phyloP scores from a whole-genome alignment of 306 rosid species.

The Cercis canadensis region DNA sequence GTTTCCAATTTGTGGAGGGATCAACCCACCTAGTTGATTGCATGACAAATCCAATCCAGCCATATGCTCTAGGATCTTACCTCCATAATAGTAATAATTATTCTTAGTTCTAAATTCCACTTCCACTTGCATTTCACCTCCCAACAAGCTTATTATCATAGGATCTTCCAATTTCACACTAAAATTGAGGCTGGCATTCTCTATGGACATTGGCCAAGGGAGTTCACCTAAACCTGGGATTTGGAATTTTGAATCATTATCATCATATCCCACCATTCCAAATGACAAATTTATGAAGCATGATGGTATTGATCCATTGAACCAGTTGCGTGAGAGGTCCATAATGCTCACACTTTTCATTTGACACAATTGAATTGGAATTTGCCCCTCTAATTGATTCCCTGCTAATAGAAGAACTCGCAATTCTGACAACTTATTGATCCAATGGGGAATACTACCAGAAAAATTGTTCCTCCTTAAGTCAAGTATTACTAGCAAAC shows the following conservation, averaged over 20 bases:
- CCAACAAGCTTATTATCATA: too few relatives aligned
- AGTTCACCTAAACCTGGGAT: too few relatives aligned
- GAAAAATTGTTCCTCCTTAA: not conserved
- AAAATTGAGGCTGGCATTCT: not conserved
- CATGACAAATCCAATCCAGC: not conserved
- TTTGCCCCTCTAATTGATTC: not conserved
- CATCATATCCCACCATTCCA: not conserved
- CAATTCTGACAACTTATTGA: not conserved
- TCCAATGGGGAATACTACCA: slow-evolving; percentile 2
- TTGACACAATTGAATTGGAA: not conserved
- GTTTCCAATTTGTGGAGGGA: not conserved
- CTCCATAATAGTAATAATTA: not conserved
- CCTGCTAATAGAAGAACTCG: not conserved
- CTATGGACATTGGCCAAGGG: too few relatives aligned
- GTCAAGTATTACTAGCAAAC: not conserved
- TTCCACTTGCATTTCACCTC: not conserved
- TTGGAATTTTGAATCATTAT: not conserved
- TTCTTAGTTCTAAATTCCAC: too few relatives aligned
- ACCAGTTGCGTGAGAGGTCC: not conserved
- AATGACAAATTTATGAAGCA: not conserved
- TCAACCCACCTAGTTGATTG: not conserved
- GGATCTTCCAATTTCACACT: too few relatives aligned
- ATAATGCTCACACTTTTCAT: not conserved
- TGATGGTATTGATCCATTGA: not conserved
- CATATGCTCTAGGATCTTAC: not conserved